These are phyloP conservation scores for Ceratobasidium sp. DNA, from an alignment of 1,284 basidiomycete genomes.

Conservation along the genomic window DNA sequence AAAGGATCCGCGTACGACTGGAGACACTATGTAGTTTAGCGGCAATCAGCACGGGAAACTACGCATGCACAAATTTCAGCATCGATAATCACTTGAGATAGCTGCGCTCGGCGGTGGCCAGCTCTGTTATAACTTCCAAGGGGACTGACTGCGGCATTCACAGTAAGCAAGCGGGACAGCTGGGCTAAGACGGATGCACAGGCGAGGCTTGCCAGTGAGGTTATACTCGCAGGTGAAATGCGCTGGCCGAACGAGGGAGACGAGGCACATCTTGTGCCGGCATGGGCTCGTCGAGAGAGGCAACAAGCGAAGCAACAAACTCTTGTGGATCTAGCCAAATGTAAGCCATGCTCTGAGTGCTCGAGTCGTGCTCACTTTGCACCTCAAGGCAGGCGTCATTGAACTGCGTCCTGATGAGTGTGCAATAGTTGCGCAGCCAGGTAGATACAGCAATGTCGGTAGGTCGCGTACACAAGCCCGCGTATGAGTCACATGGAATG, in stretches of 20 bases:
- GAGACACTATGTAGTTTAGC: constrained; percentile 14
- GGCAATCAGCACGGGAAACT: neutral
- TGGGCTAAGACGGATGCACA: constrained; percentile 8
- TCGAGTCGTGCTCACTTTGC: constrained; percentile 65
- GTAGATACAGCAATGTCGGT: no score
- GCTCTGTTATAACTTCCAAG: constrained; percentile 76
- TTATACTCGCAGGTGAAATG: neutral
- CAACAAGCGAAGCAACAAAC: no score
- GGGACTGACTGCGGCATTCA: constrained; percentile 72
- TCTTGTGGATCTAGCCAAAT: constrained; percentile 75
- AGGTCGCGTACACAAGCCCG: no score
- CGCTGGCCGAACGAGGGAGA: constrained; percentile 30
- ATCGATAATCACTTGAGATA: constrained; percentile 80
- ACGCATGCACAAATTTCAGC: constrained; percentile 66
- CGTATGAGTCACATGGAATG: no score
- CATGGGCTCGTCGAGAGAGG: constrained; percentile 72
- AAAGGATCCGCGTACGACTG: constrained; percentile 90
- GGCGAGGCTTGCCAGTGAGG: constrained; percentile 28
- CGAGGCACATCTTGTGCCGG: constrained; percentile 36
- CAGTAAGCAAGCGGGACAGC: constrained; percentile 27
- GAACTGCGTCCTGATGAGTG: no score
- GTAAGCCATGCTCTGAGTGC: neutral
- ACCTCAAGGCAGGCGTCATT: constrained; percentile 54
- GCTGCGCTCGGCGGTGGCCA: constrained; percentile 80
- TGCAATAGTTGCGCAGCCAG: no score